Evolutionary conservation across 805 yeast species (phyloP).

Genomic region (Cephaloascus fragrans): DNA sequence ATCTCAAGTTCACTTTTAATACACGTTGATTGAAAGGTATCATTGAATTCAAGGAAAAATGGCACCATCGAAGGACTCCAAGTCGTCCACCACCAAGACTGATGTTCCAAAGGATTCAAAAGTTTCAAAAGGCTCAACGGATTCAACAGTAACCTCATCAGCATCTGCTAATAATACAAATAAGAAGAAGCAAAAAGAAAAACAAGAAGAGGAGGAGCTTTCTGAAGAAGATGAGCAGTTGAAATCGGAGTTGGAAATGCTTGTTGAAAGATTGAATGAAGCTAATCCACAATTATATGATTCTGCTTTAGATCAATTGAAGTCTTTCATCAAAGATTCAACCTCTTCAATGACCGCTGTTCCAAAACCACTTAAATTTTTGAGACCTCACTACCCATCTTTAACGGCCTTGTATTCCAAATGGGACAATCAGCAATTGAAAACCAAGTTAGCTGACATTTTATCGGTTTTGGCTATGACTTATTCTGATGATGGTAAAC

Average conservation of each 20-base stretch:
- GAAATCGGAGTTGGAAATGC: slow-evolving; percentile 75
- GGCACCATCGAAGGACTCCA: not conserved
- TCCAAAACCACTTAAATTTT: slow-evolving; percentile 94
- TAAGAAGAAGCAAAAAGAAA: slow-evolving; percentile 12
- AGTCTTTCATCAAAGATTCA: slow-evolving; percentile 75
- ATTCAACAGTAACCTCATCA: not conserved
- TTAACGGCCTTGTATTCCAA: slow-evolving; percentile 54
- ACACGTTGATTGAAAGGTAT: too few relatives aligned
- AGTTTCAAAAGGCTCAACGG: too few relatives aligned
- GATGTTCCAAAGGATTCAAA: not conserved
- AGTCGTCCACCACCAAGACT: not conserved
- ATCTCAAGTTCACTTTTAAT: too few relatives aligned
- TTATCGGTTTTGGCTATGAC: slow-evolving; percentile 94
- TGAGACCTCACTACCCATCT: slow-evolving; percentile 77
- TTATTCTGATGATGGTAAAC: slow-evolving; percentile 69
- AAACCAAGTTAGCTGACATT: slow-evolving; percentile 69
- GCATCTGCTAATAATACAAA: too few relatives aligned
- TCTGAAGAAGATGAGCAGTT: slow-evolving; percentile 89
- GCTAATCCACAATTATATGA: slow-evolving; percentile 40
- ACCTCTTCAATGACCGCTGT: slow-evolving; percentile 99
- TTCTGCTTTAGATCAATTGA: slow-evolving; percentile 59
- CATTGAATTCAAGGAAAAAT: too few relatives aligned
- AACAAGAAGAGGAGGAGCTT: slow-evolving; percentile 63
- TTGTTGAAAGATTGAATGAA: slow-evolving; percentile 71
- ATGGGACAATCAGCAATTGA: slow-evolving; percentile 47